Base-by-base conservation (phyloP, 768 basidiomycete genomes). In the Filobasidium floriforme region DNA sequence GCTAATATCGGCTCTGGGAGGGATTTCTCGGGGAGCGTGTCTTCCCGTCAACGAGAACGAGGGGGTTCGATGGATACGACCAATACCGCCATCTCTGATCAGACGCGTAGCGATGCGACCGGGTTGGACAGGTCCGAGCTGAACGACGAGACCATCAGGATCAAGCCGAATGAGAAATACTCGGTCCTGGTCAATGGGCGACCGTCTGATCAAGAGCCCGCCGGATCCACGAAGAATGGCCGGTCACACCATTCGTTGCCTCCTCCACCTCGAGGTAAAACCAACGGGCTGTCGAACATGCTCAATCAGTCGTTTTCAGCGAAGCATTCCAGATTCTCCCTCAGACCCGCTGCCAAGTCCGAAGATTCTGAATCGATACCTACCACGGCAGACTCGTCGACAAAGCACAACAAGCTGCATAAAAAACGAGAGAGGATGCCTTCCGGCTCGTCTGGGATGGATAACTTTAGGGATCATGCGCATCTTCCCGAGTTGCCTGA, bases 401-500 rank as follows among this genome's bases (percentile, higher is more conserved):
- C 44, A n/a, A n/a, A 49, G n/a, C 24, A 41, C 26, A 41, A 59
- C 55, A 11, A 60, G 22, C n/a, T 44, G 24, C 54, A 59, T 37
- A 65, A 59, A 40, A 40, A 52, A 1, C 11, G 60, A 7, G 59
- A 68, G 32, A 59, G 67, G 15, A 41, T 57, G 22, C 37, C 63
- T 9, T 57, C 64, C 7, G 49, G 12, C 1, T 59, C 57, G 7
- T 49, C 46, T 14, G 37, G n/a, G 14, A 40, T 46, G n/a, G 19
- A 18, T 15, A 59, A 66, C 9, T 22, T 18, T 32, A 26, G 22
- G 46, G 60, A 68, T 6, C 7, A 22, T 26, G 12, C 7, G 6
- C 18, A 22, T 14, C 29, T 41, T 6, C 22, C 70, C 0, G 61
- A 65, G 64, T 77, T 99, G 7, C 94, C 96, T 7, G 89, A 91